Base-by-base conservation (phyloP, 2,329 filamentous ascomycete species). In the Aspergillus uvarum region DNA sequence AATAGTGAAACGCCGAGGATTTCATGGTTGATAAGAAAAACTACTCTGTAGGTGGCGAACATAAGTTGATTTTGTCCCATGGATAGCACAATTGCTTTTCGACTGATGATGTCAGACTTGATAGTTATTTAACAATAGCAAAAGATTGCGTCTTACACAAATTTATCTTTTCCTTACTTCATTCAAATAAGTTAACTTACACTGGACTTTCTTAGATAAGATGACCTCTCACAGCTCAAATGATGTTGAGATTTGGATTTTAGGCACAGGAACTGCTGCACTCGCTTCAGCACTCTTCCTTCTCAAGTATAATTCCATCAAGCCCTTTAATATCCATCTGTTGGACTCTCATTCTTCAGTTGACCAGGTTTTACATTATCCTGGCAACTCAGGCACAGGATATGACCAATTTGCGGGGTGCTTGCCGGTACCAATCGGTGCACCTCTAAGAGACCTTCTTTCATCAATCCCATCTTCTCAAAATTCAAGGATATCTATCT, bases 361-460 rank as follows among this genome's bases (percentile, higher is more conserved):
- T 12, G 56, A 51, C n/a, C 24, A 59, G 24, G 42, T 47, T 14
- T 4, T 63, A 19, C 60, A 66, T 32, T 21, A 62, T 8, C 47
- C 24, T 12, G 63, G 64, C 32, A 48, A 62, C 19, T 6, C 51
- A 6, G 10, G 12, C 6, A 35, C 6, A 5, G 64, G 64, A 47
- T 66, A 66, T 35, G 64, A 66, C 47, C 64, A 66, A 47, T 65
- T 66, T 48, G 60, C 63, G 3, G 63, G 60, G 11, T 66, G 64
- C 29, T 47, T 66, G 10, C 64, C 64, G 24, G 60, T 62, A 12
- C 64, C 64, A 3, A 44, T 62, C 42, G 64, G 63, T 7, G 31
- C 14, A 2, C 55, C 59, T 4, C 35, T 65, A 29, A 52, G 58
- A 53, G 51, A 64, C 12, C 47, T 66, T 19, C 62, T 66, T 51